Evolutionary conservation across 2,329 filamentous ascomycete genomes (phyloP), one percentile per base, ranked within the genome.

Genomic region (Hansfordia pulvinata): DNA sequence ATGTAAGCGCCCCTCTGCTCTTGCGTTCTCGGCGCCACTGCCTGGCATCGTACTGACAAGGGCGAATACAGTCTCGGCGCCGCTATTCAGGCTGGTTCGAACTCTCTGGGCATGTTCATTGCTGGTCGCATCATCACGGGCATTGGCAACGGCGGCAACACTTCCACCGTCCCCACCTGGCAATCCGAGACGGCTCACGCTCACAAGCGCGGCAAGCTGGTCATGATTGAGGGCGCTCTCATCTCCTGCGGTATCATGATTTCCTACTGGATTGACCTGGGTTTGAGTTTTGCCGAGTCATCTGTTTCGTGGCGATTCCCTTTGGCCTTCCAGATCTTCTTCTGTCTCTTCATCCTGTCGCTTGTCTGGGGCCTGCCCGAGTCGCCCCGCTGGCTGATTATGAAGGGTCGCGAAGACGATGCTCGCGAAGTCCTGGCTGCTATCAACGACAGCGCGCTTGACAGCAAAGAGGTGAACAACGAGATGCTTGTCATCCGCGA

Each of bases 241-340:
- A 69, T 73, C 34, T 68, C 64, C 0, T 55, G 58, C 14, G 68
- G 68, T 19, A 64, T 71, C 42, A 65, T 62, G 40, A 53, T 71
- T 13, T 62, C 58, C 4, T 72, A 72, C 46, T 75, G 69, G 69
- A 54, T 75, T 24, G 67, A 73, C 35, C 62, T 69, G 21, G 69
- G 65, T 12, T 54, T 70, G 35, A 64, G 60, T 3, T 70, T 65
- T 35, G 55, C 60, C 4, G 61, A 52, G 2, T 54, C 54, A 24
- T 58, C 57, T 8, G 54, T 65, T 14, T 49, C 58, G 0, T 70
- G 72, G 73, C 57, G 73, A 3, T 75, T 76, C 41, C 72, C 73
- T 1, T 52, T 76, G 11, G 63, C 60, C 2, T 64, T 70, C 41
- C 63, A 69, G 37, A 59, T 73, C 16, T 36, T 64, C 14, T 76